A percentile compares a stretch with the other conserved stretches of the same genome.
These are phyloP conservation scores for Ogataea nakhonphanomensis DNA, from an alignment of 805 yeast genomes.

Conservation along the genomic window DNA sequence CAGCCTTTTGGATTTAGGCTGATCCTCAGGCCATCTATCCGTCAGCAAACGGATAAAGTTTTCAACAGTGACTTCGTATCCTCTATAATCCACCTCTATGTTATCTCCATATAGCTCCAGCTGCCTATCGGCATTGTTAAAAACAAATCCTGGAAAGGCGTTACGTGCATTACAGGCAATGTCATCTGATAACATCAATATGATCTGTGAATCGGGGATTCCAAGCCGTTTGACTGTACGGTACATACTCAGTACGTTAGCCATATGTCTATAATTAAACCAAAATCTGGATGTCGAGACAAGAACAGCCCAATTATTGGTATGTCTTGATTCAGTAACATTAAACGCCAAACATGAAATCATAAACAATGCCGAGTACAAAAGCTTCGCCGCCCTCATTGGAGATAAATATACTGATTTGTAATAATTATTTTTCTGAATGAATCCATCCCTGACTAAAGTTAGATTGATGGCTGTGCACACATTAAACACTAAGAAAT, in stretches of 20 bases:
- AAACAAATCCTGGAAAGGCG: slow-evolving; percentile 93
- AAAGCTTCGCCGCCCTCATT: not conserved
- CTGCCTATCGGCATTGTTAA: slow-evolving; percentile 88
- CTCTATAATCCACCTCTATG: slow-evolving; percentile 94
- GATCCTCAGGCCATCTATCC: slow-evolving; percentile 93
- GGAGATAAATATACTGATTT: not conserved
- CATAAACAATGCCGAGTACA: slow-evolving; percentile 1
- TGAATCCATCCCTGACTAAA: no score
- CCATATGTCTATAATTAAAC: slow-evolving; percentile 98
- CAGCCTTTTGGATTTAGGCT: slow-evolving; percentile 87
- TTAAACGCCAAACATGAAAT: slow-evolving; percentile 3
- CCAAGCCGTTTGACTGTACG: slow-evolving; percentile 94
- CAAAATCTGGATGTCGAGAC: slow-evolving; percentile 96
- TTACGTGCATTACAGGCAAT: slow-evolving; percentile 96
- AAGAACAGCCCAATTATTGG: slow-evolving; percentile 78
- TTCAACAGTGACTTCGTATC: slow-evolving; percentile 97
- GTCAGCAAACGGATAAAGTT: slow-evolving; percentile 89
- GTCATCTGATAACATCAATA: slow-evolving; percentile 94
- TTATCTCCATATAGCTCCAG: slow-evolving; percentile 91
- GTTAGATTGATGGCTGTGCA: not conserved
- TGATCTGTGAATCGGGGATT: slow-evolving; percentile 96
- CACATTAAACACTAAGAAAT: not conserved
- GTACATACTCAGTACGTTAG: slow-evolving; percentile 90
- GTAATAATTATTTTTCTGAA: no score
- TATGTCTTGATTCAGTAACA: slow-evolving; percentile 43